Conservation (phyloP, 164 flowering plant species). For the Hamamelis virginiana region DNA sequence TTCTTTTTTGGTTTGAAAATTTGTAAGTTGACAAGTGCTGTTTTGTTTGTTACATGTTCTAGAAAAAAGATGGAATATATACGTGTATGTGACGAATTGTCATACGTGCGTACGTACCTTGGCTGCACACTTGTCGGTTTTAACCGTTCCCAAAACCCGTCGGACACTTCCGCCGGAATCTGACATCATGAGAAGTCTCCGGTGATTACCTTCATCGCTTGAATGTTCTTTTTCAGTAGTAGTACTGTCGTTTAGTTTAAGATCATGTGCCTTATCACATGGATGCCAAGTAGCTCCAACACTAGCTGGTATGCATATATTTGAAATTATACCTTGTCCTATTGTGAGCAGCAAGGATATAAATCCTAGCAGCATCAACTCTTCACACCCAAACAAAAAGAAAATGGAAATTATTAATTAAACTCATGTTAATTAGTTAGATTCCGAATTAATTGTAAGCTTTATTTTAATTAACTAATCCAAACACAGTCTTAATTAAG, state of each 20-base stretch:
- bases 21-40: too few species aligned
- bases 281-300: constrained; percentile 52
- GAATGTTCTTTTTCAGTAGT: too few species aligned
- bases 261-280: constrained; percentile 31
- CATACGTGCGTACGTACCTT: constrained; percentile 32
- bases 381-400: constrained; percentile 18
- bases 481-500: too few species aligned
- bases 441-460: too few species aligned
- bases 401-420: neutral
- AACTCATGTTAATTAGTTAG: too few species aligned
- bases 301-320: constrained; percentile 39
- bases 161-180: constrained; percentile 17
- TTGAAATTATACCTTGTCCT: constrained; percentile 33
- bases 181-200: constrained; percentile 37
- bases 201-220: constrained; percentile 3
- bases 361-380: constrained; percentile 76
- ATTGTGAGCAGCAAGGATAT: constrained; percentile 61
- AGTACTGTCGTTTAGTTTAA: too few species aligned
- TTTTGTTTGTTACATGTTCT: too few species aligned
- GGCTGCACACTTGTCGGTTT: constrained; percentile 36
- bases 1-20: too few species aligned
- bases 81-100: too few species aligned
- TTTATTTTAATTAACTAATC: too few species aligned
- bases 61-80: neutral
- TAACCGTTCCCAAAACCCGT: constrained; percentile 33